These are phyloP conservation scores for Macrolepiota fuliginosa DNA, from an alignment of 768 basidiomycete species.

Conservation along the genomic window DNA sequence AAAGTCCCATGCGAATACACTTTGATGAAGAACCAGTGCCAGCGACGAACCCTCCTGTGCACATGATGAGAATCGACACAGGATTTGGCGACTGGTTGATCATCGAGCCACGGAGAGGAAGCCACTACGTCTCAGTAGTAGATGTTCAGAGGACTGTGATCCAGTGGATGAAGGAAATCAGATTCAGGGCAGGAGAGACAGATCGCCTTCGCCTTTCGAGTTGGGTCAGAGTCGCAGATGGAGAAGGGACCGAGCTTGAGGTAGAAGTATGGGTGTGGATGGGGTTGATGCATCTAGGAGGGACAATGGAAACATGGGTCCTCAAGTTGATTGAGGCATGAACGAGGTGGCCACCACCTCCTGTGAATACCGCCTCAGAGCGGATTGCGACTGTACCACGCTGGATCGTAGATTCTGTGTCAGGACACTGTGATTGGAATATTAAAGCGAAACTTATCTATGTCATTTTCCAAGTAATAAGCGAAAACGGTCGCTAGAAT, in stretches of 20 bases:
- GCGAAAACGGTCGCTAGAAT: neutral
- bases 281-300: neutral
- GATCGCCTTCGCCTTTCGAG: neutral
- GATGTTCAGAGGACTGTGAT: slow-evolving; percentile 4
- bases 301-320: neutral
- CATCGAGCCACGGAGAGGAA: neutral
- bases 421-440: no score
- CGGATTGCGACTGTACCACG: neutral
- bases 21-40: slow-evolving; percentile 4
- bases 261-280: slow-evolving; percentile 3
- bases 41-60: slow-evolving; percentile 2
- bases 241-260: neutral
- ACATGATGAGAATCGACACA: neutral
- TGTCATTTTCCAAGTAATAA: neutral
- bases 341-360: neutral
- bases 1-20: neutral
- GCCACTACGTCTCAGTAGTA: neutral
- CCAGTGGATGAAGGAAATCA: neutral
- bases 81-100: neutral
- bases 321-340: neutral
- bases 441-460: no score
- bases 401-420: neutral
- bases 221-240: neutral
- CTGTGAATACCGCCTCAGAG: neutral
- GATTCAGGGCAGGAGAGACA: neutral